Conservation (phyloP, 805 yeast species). For the Clavispora vitiphila region DNA sequence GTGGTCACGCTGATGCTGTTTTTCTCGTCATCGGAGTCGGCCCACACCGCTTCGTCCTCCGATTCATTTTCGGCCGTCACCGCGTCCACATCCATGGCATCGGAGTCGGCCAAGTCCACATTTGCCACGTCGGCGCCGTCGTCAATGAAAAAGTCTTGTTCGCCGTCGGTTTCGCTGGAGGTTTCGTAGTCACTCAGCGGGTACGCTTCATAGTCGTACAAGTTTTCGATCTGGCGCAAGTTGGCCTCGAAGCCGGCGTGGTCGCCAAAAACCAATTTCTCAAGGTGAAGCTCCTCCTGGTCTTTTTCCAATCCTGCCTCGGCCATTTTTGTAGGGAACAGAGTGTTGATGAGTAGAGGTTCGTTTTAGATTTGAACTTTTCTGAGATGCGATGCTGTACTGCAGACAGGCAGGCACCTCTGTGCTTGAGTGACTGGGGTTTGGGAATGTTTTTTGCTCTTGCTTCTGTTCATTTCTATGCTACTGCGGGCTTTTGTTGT, state of each 20-base stretch:
- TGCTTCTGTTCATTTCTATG: too few relatives aligned
- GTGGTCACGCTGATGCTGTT: slow-evolving; percentile 56
- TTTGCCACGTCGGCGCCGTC: slow-evolving; percentile 34
- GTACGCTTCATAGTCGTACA: slow-evolving; percentile 43
- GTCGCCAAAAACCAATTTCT: slow-evolving; percentile 88
- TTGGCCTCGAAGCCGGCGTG: slow-evolving; percentile 64
- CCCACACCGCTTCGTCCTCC: slow-evolving; percentile 54
- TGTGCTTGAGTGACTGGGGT: too few relatives aligned
- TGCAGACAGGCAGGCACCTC: background rate
- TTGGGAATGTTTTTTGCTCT: too few relatives aligned
- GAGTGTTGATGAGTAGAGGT: too few relatives aligned
- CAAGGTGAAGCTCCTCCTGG: slow-evolving; percentile 74
- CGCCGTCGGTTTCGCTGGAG: slow-evolving; percentile 3
- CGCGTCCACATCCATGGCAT: background rate
- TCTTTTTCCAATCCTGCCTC: slow-evolving; percentile 44
- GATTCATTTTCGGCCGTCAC: slow-evolving; percentile 16
- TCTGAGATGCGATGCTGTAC: slow-evolving; percentile 11
- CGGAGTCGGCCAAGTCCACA: slow-evolving; percentile 14
- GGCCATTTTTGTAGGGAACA: background rate
- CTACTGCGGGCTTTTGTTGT: too few relatives aligned
- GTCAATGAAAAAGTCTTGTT: slow-evolving; percentile 38
- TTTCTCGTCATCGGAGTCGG: slow-evolving; percentile 86
- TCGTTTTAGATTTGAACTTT: slow-evolving; percentile 4
- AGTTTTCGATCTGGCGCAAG: slow-evolving; percentile 55
- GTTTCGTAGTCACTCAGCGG: slow-evolving; percentile 30